Evolutionary conservation across 2,329 filamentous ascomycete species (phyloP), one percentile per base, ranked within the genome.

Genomic region (Lojkania enalia): DNA sequence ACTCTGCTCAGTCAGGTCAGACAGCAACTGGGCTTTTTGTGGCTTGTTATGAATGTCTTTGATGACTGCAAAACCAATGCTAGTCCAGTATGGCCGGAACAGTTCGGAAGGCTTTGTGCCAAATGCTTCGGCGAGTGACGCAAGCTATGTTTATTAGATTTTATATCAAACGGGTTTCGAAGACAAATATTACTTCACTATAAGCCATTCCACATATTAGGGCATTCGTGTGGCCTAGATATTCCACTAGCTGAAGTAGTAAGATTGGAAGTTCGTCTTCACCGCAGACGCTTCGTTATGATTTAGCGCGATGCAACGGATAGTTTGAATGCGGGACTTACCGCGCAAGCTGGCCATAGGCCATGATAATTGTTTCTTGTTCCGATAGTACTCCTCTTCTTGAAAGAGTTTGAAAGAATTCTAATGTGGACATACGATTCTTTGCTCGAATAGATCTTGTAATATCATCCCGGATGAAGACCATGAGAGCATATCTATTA

Each of bases 201-300:
- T 90, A 94, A 3, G 92, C 89, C 52, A 90, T 81, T 3, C 86
- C 87, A 41, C 86, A 89, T 6, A 95, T 77, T 21, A 96, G 80
- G 29, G 82, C 81, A 65, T 95, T 96, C 31, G 81, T 77, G 70
- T 94, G 87, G 5, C 92, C 92, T 6, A 97, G 76, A 63, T 94
- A 96, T 46, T 95, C 88, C 6, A 96, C 77, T 5, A 97, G 78
- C 54, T 88, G 85, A 44, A 95, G 79, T 20, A 99, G 75, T 16
- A 94, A 86, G 40, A 96, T 81, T 57, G 94, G 94, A 43, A 96
- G 80, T 64, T 96, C 90, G 51, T 92, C 84, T 50, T 94, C 88
- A 13, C 83, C 80, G 33, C 88, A 86, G 7, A 86, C 78, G 45
- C 83, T 85, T 41, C 13, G 20, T 45, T 33, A 20, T 6, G 12